Evolutionary conservation across 1,139 yeast species (phyloP), one percentile per base, ranked within the genome.

Genomic region (Meyerozyma sp.): DNA sequence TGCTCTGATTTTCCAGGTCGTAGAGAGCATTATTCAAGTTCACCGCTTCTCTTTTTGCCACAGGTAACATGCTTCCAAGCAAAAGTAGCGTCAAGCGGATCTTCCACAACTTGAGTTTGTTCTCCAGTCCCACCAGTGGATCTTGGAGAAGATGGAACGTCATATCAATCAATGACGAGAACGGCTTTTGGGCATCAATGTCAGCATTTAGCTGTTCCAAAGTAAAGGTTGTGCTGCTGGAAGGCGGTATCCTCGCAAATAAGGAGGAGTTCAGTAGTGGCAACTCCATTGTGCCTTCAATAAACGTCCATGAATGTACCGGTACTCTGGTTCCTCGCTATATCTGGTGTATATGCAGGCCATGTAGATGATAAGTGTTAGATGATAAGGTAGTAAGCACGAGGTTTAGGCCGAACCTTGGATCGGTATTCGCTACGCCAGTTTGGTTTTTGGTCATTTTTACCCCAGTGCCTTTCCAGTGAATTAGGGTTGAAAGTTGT

Each of bases 41-140:
- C 14, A 68, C 58, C 11, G 73, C 75, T 49, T 72, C 77, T 30
- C 58, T 56, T 47, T 64, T 66, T 10, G 77, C 77, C 18, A 48
- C 47, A 1, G 50, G 49, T 20, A 69, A 54, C 35, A 62, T 62
- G 45, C 62, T 56, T 44, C 56, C 57, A 52, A 70, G 69, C 8
- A 70, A 42, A 14, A 59, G 58, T n/a, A 66, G 51, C 7, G 57
- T 51, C 26, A 72, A 55, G 20, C 77, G 52, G n/a, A 68, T 59
- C 43, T 68, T 69, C 77, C 77, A 72, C 18, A 70, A 40, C 41
- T 51, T 54, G 13, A 70, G 53, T 18, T 40, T 28, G 10, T 57
- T 50, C 23, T 42, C 43, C 10, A 40, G 32, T 8, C 42, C 32
- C 16, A 50, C 41, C 23, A 46, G 47, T 10, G 42, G 41, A 20